phyloP scores from a whole-genome alignment of 805 yeast species.

The Gaillardinia entomophila region DNA sequence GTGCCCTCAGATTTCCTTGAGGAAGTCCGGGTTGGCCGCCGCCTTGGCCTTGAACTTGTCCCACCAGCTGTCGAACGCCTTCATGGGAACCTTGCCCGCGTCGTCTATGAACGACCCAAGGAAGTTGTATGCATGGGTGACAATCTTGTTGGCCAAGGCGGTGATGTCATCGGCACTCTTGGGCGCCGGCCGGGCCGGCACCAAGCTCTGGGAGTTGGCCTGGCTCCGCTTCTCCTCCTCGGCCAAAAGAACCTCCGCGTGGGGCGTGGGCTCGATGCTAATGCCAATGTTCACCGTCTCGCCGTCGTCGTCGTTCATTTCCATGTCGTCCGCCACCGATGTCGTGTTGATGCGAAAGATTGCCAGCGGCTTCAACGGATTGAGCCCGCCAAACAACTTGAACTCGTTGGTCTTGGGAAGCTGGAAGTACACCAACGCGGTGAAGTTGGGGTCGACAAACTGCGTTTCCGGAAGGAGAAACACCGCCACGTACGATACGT shows the following conservation, averaged over 20 bases:
- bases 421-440: conserved; percentile 88
- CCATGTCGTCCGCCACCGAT: conserved; percentile 29
- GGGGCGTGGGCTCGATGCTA: conserved; percentile 75
- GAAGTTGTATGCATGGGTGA: conserved; percentile 87
- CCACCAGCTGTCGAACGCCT: conserved; percentile 94
- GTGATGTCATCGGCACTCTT: conserved; percentile 33
- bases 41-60: conserved; percentile 73
- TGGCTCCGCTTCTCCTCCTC: conserved; percentile 29
- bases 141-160: conserved; percentile 76
- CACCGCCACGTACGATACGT: conserved; percentile 72
- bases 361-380: conserved; percentile 75
- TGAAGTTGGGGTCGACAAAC: conserved; percentile 54
- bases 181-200: conserved; percentile 14
- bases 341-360: conserved; percentile 70
- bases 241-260: conserved; percentile 55
- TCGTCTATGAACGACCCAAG: conserved; percentile 80
- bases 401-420: conserved; percentile 59
- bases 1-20: too few relatives aligned
- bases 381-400: conserved; percentile 59
- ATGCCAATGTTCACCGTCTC: conserved; percentile 59
- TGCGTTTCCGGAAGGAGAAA: conserved; percentile 81
- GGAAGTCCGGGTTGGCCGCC: conserved; percentile 74
- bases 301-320: conserved; percentile 24
- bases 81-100: conserved; percentile 78
- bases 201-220: conserved; percentile 10